Percentiles rank a stretch among this genome's conserved stretches.
phyloP scores from a whole-genome alignment of 176 grass and related monocot species.

The Themeda triandra region DNA sequence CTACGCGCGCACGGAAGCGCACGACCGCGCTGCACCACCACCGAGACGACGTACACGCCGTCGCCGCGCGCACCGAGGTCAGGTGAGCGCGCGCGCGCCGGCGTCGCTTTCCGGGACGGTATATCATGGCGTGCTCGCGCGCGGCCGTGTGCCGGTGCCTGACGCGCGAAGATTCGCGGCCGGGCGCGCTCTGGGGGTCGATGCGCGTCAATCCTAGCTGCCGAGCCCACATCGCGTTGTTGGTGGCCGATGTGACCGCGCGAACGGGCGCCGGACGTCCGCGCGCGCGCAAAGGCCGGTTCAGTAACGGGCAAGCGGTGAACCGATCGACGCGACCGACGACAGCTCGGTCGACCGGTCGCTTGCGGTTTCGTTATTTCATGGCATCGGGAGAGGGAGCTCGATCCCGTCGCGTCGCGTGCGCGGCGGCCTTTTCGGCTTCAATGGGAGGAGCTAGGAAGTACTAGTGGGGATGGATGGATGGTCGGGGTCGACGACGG shows the following conservation, averaged over 20 bases:
- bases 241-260: slow-evolving; percentile 52
- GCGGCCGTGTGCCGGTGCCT: background rate
- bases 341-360: background rate
- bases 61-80: background rate
- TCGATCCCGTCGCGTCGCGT: background rate
- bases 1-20: slow-evolving; percentile 24
- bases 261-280: background rate
- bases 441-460: background rate
- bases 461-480: slow-evolving; percentile 24
- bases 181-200: no score
- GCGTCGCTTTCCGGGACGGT: slow-evolving; percentile 9
- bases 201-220: slow-evolving; percentile 14
- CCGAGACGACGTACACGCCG: background rate
- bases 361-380: slow-evolving; percentile 52
- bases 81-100: background rate
- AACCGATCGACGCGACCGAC: no score
- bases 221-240: slow-evolving; percentile 41
- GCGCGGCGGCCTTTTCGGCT: background rate
- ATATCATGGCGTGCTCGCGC: background rate
- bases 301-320: slow-evolving; percentile 45
- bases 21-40: background rate
- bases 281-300: slow-evolving; percentile 2
- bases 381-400: background rate
- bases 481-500: slow-evolving; percentile 30
- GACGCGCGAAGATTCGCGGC: slow-evolving; percentile 18